Evolutionary conservation across 352 stramenopile genomes (phyloP).

Genomic region (Pythium graminicola): DNA sequence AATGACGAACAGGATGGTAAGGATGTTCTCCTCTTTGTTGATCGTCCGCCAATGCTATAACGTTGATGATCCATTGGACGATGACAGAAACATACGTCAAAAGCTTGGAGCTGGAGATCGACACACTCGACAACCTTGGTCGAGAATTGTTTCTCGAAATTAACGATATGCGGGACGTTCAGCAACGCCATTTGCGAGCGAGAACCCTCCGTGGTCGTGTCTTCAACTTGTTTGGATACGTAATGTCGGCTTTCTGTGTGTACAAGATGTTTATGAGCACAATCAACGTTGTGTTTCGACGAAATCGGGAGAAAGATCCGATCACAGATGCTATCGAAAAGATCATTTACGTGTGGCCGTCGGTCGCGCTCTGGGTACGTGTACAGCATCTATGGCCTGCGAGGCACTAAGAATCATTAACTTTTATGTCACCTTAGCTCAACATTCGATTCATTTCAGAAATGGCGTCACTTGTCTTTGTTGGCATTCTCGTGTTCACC

Average conservation of each 20-base stretch:
- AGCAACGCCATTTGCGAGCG: slow-evolving; percentile 47
- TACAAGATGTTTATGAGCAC: slow-evolving; percentile 88
- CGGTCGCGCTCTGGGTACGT: slow-evolving; percentile 48
- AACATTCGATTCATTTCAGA: slow-evolving; percentile 79
- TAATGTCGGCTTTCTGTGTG: slow-evolving; percentile 71
- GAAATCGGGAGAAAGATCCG: slow-evolving; percentile 77
- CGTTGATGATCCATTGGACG: neutral
- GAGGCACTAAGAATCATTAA: neutral
- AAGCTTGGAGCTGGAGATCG: slow-evolving; percentile 57
- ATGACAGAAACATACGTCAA: slow-evolving; percentile 55
- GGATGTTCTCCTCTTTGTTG: neutral
- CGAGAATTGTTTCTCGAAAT: slow-evolving; percentile 78
- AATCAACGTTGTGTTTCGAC: slow-evolving; percentile 69
- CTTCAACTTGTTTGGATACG: slow-evolving; percentile 79
- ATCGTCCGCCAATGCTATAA: slow-evolving; percentile 1
- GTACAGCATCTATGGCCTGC: neutral
- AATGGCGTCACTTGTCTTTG: slow-evolving; percentile 65
- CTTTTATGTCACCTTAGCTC: slow-evolving; percentile 26
- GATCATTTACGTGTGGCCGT: slow-evolving; percentile 78
- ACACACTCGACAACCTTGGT: slow-evolving; percentile 68
- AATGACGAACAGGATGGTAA: slow-evolving; percentile 22
- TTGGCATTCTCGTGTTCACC: slow-evolving; percentile 78
- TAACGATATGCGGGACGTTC: slow-evolving; percentile 69
- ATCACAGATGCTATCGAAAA: slow-evolving; percentile 79
- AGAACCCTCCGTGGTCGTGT: slow-evolving; percentile 57